Conservation (phyloP, 1,284 basidiomycete species). For the Naganishia liquefaciens region DNA sequence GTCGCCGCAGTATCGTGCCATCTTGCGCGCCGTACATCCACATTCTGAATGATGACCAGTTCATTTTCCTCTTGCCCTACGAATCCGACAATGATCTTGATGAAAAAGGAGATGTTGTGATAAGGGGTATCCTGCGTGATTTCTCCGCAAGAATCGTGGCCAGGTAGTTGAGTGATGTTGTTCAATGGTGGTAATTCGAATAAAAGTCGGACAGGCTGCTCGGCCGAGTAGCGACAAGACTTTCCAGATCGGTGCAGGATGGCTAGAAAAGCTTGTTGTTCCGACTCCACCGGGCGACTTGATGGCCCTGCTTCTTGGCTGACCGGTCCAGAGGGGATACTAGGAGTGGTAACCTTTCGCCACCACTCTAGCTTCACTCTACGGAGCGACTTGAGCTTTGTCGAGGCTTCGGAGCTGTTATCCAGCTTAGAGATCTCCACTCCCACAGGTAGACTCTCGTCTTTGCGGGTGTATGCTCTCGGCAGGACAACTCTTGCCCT, state of each 20-base stretch:
- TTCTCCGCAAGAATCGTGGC: slow-evolving; percentile 47
- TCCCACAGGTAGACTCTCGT: slow-evolving; percentile 31
- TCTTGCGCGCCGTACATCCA: slow-evolving; percentile 7
- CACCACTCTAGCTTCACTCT: slow-evolving; percentile 33
- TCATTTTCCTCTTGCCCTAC: slow-evolving; percentile 35
- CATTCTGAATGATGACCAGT: neutral
- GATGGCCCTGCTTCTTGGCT: slow-evolving; percentile 13
- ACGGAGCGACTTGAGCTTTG: slow-evolving; percentile 28
- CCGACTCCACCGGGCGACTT: neutral
- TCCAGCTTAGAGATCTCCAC: slow-evolving; percentile 26
- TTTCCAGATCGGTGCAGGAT: slow-evolving; percentile 50
- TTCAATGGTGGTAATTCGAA: slow-evolving; percentile 48
- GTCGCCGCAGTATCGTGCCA: neutral
- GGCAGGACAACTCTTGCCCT: slow-evolving; percentile 1
- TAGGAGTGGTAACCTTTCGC: slow-evolving; percentile 24
- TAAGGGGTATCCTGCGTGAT: slow-evolving; percentile 44
- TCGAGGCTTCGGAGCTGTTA: neutral
- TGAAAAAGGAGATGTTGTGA: slow-evolving; percentile 45
- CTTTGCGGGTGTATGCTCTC: slow-evolving; percentile 15
- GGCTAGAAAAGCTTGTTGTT: slow-evolving; percentile 37
- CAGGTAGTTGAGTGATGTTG: slow-evolving; percentile 35
- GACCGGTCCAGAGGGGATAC: neutral
- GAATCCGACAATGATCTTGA: slow-evolving; percentile 48
- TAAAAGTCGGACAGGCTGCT: slow-evolving; percentile 45
- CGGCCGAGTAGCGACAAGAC: slow-evolving; percentile 50